phyloP scores from a whole-genome alignment of 2,329 filamentous ascomycete genomes.

The Colletotrichum tanaceti region DNA sequence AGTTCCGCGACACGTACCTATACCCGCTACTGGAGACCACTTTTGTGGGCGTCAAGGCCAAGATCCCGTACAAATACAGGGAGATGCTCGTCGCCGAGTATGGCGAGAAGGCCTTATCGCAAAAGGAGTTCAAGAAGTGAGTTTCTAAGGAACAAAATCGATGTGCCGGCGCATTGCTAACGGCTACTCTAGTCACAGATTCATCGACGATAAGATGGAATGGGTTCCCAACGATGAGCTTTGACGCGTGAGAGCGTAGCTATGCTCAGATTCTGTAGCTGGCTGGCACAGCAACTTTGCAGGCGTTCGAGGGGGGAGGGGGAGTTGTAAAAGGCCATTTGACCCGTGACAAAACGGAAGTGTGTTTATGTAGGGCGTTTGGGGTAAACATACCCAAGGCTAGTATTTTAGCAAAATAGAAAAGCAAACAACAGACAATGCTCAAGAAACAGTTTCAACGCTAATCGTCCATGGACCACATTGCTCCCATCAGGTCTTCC shows the following conservation, averaged over 20 bases:
- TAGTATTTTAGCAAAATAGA: slow-evolving; percentile 6
- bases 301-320: slow-evolving; percentile 15
- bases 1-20: slow-evolving; percentile 68
- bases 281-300: not conserved
- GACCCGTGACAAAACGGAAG: not conserved
- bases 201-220: slow-evolving; percentile 53
- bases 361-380: slow-evolving; percentile 26
- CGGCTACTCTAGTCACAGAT: slow-evolving; percentile 51
- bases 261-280: not conserved
- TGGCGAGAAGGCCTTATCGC: slow-evolving; percentile 60
- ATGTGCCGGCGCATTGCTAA: slow-evolving; percentile 34
- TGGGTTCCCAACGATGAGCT: slow-evolving; percentile 45
- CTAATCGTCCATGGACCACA: not conserved
- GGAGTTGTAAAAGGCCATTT: not conserved
- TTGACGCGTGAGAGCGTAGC: not conserved
- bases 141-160: slow-evolving; percentile 40
- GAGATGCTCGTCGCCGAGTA: slow-evolving; percentile 71
- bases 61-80: slow-evolving; percentile 73
- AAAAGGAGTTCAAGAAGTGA: slow-evolving; percentile 65
- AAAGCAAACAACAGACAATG: not conserved
- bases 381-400: slow-evolving; percentile 38
- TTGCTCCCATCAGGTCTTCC: not conserved
- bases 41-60: slow-evolving; percentile 74
- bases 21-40: slow-evolving; percentile 76
- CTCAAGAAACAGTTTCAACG: not conserved